Base-by-base conservation (phyloP, 768 basidiomycete species). In the Fibroporia radiculosa region DNA sequence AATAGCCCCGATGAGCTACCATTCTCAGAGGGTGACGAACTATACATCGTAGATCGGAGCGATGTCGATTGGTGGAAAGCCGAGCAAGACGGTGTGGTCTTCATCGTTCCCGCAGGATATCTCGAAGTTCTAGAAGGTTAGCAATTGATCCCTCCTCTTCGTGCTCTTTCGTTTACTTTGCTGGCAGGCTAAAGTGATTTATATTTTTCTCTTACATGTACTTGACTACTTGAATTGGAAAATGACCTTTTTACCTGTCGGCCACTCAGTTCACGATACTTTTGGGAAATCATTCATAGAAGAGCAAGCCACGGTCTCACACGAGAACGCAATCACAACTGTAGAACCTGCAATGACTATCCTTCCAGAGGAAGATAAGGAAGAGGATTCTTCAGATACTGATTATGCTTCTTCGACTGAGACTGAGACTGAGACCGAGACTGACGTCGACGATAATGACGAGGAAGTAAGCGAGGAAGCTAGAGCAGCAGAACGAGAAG, bases 21-120 rank as follows among this genome's bases (percentile, higher is more conserved):
- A 1, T 89, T 97, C 59, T 66, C 65, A 6, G 91, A 91, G 65
- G 92, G 88, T 47, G 88, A 95, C 45, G 60, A 65, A 26, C 66
- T 97, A 29, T 70, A 71, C 6, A 80, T 99, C 50, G 74, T 97
- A 46, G 96, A 99, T 58, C 76, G 66, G 37, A 75, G 75, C 43
- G 96, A 97, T 53, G 72, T 69, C 42, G 87, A 89, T 56, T 98
- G 96, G 96, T 98, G 90, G 90, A 97, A 93, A 69, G 85, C 84
- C 29, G 93, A 97, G 67, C 76, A 77, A 57, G 80, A 75, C 38
- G 95, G 95, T 18, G 64, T 82, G 49, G 80, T 96, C 42, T 88
- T 85, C 67, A 81, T 93, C 58, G 92, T 93, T 3, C 96, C 96
- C 42, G 91, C 93, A 20, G 79, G 82, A 16, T 98, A 98, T 63